Percentiles rank a stretch among this genome's conserved stretches.
These are phyloP conservation scores for Dictyophora rubrovolvata DNA, from an alignment of 768 basidiomycete species.

Conservation along the genomic window DNA sequence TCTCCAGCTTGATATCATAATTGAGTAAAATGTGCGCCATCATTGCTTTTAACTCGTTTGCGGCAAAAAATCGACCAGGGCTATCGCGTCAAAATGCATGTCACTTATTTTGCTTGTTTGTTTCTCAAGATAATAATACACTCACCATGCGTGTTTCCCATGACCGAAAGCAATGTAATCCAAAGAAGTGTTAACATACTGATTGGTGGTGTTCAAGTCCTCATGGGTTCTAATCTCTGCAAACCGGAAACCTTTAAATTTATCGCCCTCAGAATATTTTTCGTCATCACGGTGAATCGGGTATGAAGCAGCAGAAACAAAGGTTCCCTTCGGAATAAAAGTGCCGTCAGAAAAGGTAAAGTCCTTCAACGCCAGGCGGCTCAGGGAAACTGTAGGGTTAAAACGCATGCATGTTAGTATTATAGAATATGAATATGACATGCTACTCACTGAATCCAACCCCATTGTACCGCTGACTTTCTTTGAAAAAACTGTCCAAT, in stretches of 20 bases:
- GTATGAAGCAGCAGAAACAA: slow-evolving; percentile 13
- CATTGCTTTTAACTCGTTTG: slow-evolving; percentile 13
- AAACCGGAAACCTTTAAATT: slow-evolving; percentile 14
- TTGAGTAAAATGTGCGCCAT: slow-evolving; percentile 16
- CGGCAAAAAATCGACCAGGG: slow-evolving; percentile 14
- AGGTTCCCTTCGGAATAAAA: slow-evolving; percentile 16
- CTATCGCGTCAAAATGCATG: neutral
- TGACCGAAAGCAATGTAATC: slow-evolving; percentile 9
- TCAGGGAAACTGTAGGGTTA: neutral
- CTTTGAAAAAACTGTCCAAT: slow-evolving; percentile 27
- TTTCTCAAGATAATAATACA: neutral
- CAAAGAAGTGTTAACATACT: slow-evolving; percentile 2
- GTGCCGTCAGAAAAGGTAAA: slow-evolving; percentile 14
- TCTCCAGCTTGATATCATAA: slow-evolving; percentile 23
- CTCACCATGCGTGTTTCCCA: slow-evolving; percentile 12
- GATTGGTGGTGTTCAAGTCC: slow-evolving; percentile 13
- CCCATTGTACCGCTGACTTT: slow-evolving; percentile 19
- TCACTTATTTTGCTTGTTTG: neutral
- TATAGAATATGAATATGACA: neutral
- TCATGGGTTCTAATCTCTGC: neutral
- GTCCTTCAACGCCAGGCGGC: slow-evolving; percentile 11
- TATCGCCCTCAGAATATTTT: slow-evolving; percentile 9
- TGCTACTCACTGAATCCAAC: slow-evolving; percentile 18
- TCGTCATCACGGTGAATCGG: slow-evolving; percentile 13
- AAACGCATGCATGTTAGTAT: too few relatives aligned